phyloP scores from a whole-genome alignment of 306 rosid genomes.

The Senna siamea region DNA sequence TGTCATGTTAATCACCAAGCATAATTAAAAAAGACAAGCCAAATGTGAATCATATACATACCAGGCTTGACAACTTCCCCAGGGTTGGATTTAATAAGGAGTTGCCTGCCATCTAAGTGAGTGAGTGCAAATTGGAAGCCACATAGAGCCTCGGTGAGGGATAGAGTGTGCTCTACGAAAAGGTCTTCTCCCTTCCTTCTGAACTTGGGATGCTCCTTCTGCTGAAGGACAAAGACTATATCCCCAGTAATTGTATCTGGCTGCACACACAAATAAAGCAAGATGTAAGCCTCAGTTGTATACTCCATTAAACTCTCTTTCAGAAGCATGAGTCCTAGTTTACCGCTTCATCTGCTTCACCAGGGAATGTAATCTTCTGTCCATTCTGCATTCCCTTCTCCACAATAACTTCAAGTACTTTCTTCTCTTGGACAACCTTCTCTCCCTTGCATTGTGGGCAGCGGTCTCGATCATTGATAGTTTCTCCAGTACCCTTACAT shows the following conservation, averaged over 20 bases:
- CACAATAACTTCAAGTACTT: slow-evolving; percentile 84
- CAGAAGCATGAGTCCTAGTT: not conserved
- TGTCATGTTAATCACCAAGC: not conserved
- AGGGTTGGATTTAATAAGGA: slow-evolving; percentile 85
- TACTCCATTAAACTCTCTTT: not conserved
- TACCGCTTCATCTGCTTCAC: slow-evolving; percentile 99
- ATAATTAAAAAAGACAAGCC: not conserved
- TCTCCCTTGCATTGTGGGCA: slow-evolving; percentile 90
- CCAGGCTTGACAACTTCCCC: slow-evolving; percentile 97
- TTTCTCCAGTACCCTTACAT: slow-evolving; percentile 95
- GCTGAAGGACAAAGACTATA: slow-evolving; percentile 89
- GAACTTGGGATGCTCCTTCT: slow-evolving; percentile 91
- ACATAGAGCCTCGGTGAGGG: slow-evolving; percentile 86
- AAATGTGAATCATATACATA: slow-evolving; percentile 37
- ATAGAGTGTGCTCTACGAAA: slow-evolving; percentile 75
- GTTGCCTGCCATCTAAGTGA: slow-evolving; percentile 86
- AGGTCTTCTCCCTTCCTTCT: slow-evolving; percentile 84
- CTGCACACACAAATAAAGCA: slow-evolving; percentile 47
- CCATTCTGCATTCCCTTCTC: slow-evolving; percentile 97
- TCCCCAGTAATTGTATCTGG: slow-evolving; percentile 97
- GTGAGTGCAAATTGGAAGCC: slow-evolving; percentile 86
- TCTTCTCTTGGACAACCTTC: slow-evolving; percentile 94
- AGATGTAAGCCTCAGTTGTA: slow-evolving; percentile 4
- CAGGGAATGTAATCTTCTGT: slow-evolving; percentile 89
- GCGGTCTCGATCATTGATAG: slow-evolving; percentile 86